phyloP scores from a whole-genome alignment of 2,329 filamentous ascomycete species.

The Aulographum hederae region DNA sequence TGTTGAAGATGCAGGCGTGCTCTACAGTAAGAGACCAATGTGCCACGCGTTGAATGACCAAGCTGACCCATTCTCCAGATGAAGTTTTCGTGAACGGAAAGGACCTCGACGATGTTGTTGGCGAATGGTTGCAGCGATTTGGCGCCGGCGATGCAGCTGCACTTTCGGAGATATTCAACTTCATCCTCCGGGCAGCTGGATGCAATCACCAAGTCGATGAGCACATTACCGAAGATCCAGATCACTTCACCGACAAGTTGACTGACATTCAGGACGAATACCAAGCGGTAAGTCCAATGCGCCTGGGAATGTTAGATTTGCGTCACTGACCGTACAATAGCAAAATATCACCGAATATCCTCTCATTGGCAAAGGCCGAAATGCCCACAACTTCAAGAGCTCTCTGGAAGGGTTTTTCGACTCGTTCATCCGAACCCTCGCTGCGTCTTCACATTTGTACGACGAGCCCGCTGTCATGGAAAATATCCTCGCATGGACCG shows the following conservation, averaged over 20 bases:
- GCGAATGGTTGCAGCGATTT: constrained; percentile 39
- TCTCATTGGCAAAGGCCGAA: constrained; percentile 61
- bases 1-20: constrained; percentile 32
- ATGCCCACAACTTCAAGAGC: constrained; percentile 48
- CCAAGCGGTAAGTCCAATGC: constrained; percentile 43
- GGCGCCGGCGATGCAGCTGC: constrained; percentile 34
- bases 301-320: constrained; percentile 1
- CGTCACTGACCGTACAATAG: constrained; percentile 14
- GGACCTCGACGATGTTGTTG: constrained; percentile 35
- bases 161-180: constrained; percentile 41
- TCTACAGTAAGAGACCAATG: constrained; percentile 29
- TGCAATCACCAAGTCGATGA: constrained; percentile 62
- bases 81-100: constrained; percentile 40
- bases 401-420: constrained; percentile 64
- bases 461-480: constrained; percentile 61
- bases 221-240: constrained; percentile 76
- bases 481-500: constrained; percentile 78
- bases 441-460: constrained; percentile 69
- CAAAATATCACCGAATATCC: constrained; percentile 81
- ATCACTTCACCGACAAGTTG: constrained; percentile 64
- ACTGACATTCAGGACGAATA: constrained; percentile 78
- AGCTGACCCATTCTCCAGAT: constrained; percentile 18
- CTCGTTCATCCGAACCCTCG: constrained; percentile 56
- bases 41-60: constrained; percentile 3
- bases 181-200: constrained; percentile 51